These are phyloP conservation scores for Sporothrix humicola DNA, from an alignment of 2,329 filamentous ascomycete genomes.

Conservation along the genomic window DNA sequence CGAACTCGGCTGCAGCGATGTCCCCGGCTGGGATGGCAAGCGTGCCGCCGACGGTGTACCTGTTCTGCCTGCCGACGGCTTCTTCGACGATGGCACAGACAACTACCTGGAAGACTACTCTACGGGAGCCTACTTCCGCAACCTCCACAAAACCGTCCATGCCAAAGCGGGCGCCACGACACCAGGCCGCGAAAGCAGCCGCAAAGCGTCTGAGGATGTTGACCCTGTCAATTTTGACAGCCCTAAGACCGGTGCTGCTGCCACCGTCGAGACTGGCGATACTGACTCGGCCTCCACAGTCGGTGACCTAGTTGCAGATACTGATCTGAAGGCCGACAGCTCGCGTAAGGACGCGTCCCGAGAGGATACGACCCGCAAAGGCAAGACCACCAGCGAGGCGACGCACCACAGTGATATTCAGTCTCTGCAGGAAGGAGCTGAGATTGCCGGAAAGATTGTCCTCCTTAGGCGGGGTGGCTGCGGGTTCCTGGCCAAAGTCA, in stretches of 20 bases:
- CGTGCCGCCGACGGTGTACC: slow-evolving; percentile 43
- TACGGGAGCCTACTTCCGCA: slow-evolving; percentile 28
- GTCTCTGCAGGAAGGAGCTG: slow-evolving; percentile 85
- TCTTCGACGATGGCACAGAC: slow-evolving; percentile 76
- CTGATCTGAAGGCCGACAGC: background rate
- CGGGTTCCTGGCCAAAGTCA: slow-evolving; percentile 94
- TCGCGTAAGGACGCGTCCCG: slow-evolving; percentile 21
- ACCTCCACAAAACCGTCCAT: slow-evolving; percentile 17
- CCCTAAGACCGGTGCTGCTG: background rate
- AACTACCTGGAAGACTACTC: slow-evolving; percentile 73
- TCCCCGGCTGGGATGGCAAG: slow-evolving; percentile 81
- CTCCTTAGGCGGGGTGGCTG: slow-evolving; percentile 91
- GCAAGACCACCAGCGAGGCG: slow-evolving; percentile 4
- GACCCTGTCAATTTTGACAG: background rate
- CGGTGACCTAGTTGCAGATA: background rate
- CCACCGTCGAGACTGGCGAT: background rate
- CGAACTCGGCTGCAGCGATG: slow-evolving; percentile 93
- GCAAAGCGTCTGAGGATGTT: background rate
- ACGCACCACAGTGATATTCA: slow-evolving; percentile 82
- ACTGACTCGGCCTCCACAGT: background rate
- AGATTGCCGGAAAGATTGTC: slow-evolving; percentile 92
- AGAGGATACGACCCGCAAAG: slow-evolving; percentile 8
- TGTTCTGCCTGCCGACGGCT: slow-evolving; percentile 52
- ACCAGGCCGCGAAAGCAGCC: background rate
- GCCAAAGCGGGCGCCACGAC: slow-evolving; percentile 8